phyloP scores from a whole-genome alignment of 2,329 filamentous ascomycete genomes.

The Fusarium sp. region DNA sequence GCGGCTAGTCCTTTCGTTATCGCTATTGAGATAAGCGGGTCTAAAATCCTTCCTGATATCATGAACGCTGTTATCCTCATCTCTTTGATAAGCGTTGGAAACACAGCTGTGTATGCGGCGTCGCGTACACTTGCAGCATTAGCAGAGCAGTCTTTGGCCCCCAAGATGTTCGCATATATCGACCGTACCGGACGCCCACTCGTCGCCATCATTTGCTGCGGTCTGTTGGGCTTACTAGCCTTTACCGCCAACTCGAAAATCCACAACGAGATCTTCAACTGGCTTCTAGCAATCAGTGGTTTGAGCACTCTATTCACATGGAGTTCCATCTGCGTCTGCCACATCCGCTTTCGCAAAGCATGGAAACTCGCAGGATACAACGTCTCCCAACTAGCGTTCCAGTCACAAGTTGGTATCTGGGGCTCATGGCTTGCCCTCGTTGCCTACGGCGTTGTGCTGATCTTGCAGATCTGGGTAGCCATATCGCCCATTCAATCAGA shows the following conservation, averaged over 20 bases:
- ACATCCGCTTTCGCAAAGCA: constrained; percentile 87
- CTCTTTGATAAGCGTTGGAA: constrained; percentile 90
- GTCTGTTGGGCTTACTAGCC: constrained; percentile 75
- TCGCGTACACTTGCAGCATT: constrained; percentile 63
- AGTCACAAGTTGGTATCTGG: constrained; percentile 78
- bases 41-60: constrained; percentile 80
- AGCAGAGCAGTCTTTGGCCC: constrained; percentile 78
- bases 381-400: constrained; percentile 82
- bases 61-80: constrained; percentile 97
- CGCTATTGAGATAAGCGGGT: constrained; percentile 85
- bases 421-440: constrained; percentile 86
- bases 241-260: constrained; percentile 75
- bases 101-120: constrained; percentile 89
- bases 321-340: constrained; percentile 84
- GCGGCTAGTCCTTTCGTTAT: constrained; percentile 92
- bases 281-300: constrained; percentile 82
- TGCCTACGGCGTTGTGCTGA: constrained; percentile 80
- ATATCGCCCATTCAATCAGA: constrained; percentile 71
- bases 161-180: constrained; percentile 79
- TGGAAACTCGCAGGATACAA: constrained; percentile 76
- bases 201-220: constrained; percentile 74
- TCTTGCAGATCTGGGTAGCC: constrained; percentile 89
- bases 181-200: constrained; percentile 84
- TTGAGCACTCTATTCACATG: constrained; percentile 81
- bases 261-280: constrained; percentile 75